These are phyloP conservation scores for Pharnaceum exiguum DNA, from an alignment of 148 eudicot species.

Conservation along the genomic window DNA sequence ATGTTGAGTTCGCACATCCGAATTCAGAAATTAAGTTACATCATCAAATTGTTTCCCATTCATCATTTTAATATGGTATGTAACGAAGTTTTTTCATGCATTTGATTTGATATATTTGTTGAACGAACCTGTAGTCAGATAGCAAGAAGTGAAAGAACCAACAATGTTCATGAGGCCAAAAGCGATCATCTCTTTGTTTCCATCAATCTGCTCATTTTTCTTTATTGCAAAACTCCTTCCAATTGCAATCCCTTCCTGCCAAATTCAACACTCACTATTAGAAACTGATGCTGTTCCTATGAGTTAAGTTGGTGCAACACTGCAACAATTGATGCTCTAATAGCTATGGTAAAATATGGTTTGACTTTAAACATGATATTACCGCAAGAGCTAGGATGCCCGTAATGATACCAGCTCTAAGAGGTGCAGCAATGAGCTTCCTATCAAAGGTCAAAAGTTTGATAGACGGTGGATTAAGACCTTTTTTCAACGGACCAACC, in stretches of 20 bases:
- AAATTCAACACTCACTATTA: not conserved
- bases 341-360: too few relatives aligned
- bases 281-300: not conserved
- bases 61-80: too few relatives aligned
- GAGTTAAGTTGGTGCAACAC: not conserved
- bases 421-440: slow-evolving; percentile 46
- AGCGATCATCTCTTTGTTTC: slow-evolving; percentile 96
- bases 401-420: slow-evolving; percentile 72
- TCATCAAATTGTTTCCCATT: too few relatives aligned
- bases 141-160: slow-evolving; percentile 90
- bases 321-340: too few relatives aligned
- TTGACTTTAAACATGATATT: too few relatives aligned
- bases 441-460: slow-evolving; percentile 46
- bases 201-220: slow-evolving; percentile 70
- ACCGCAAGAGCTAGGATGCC: slow-evolving; percentile 75
- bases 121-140: slow-evolving; percentile 73
- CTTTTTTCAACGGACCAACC: slow-evolving; percentile 78
- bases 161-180: slow-evolving; percentile 89
- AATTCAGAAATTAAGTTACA: too few relatives aligned
- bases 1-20: too few relatives aligned
- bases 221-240: slow-evolving; percentile 83
- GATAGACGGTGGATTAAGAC: slow-evolving; percentile 65
- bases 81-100: too few relatives aligned
- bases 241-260: slow-evolving; percentile 92
- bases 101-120: not conserved